Conservation (phyloP, 2,329 filamentous ascomycete genomes). For the Ophiocordyceps robertsii region DNA sequence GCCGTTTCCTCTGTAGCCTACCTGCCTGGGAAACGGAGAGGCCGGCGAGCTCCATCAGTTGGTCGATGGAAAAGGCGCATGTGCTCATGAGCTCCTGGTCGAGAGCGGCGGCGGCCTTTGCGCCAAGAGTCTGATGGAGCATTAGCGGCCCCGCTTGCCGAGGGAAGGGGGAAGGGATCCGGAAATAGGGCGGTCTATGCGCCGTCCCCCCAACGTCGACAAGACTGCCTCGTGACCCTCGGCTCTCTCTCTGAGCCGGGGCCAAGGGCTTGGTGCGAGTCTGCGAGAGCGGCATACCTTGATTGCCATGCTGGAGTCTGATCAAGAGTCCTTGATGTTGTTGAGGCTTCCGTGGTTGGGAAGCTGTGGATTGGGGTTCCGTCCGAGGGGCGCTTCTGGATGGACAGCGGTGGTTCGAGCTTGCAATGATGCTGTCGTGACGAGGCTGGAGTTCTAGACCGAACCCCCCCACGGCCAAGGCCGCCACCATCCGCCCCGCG, state of each 20-base stretch:
- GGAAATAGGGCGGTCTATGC: no score
- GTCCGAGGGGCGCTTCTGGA: no score
- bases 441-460: no score
- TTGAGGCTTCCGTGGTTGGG: no score
- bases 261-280: background rate
- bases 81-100: constrained; percentile 90
- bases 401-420: no score
- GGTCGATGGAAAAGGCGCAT: constrained; percentile 82
- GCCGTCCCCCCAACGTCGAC: no score
- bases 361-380: no score
- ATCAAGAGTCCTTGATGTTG: background rate
- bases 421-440: no score
- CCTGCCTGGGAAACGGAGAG: constrained; percentile 85
- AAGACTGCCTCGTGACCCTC: no score
- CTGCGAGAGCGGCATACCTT: constrained; percentile 12
- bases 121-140: constrained; percentile 58
- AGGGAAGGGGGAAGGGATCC: background rate
- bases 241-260: background rate
- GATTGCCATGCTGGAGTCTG: constrained; percentile 13
- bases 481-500: no score
- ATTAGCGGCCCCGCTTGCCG: constrained; percentile 1
- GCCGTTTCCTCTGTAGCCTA: constrained; percentile 21
- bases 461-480: no score
- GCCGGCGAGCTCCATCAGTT: constrained; percentile 93
- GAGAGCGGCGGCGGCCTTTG: constrained; percentile 76